Percentiles rank a stretch among this genome's conserved stretches.
Conservation (phyloP, 768 basidiomycete genomes). For the Obba rivulosa region DNA sequence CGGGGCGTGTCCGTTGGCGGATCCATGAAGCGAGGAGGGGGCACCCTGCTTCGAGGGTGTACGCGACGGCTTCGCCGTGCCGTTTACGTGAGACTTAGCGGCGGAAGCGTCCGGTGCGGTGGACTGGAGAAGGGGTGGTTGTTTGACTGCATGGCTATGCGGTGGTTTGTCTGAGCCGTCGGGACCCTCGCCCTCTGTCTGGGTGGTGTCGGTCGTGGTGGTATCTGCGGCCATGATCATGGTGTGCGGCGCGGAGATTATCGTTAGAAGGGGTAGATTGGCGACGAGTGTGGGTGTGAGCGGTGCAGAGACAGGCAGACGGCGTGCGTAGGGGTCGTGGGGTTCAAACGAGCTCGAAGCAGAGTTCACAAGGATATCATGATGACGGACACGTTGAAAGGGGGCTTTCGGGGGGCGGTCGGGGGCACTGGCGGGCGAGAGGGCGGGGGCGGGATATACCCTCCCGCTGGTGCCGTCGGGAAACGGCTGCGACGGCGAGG, state of each 20-base stretch:
- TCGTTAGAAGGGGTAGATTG: constrained; percentile 19
- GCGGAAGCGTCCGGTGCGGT: constrained; percentile 1
- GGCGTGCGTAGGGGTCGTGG: constrained; percentile 9
- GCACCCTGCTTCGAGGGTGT: constrained; percentile 13
- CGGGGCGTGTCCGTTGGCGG: constrained; percentile 30
- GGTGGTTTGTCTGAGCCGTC: constrained; percentile 61
- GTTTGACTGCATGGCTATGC: constrained; percentile 16
- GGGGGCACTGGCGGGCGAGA: constrained; percentile 15
- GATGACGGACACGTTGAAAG: constrained; percentile 26
- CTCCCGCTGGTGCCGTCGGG: constrained; percentile 20
- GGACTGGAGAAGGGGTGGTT: constrained; percentile 2
- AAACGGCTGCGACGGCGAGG: constrained; percentile 13
- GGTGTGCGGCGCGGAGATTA: constrained; percentile 11
- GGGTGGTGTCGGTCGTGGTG: constrained; percentile 33
- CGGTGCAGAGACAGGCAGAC: constrained; percentile 6
- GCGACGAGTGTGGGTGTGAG: constrained; percentile 15
- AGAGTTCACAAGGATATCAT: constrained; percentile 33
- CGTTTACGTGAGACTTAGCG: constrained; percentile 12
- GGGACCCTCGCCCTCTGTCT: constrained; percentile 49
- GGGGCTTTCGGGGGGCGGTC: constrained; percentile 5
- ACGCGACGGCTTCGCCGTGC: constrained; percentile 10
- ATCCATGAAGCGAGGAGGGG: constrained; percentile 7
- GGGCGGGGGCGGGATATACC: constrained; percentile 21
- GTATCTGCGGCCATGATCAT: constrained; percentile 41
- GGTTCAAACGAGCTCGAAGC: constrained; percentile 6